Evolutionary conservation across 805 yeast genomes (phyloP), one percentile per base, ranked within the genome.

Genomic region (Tetrapisispora namnaoensis): DNA sequence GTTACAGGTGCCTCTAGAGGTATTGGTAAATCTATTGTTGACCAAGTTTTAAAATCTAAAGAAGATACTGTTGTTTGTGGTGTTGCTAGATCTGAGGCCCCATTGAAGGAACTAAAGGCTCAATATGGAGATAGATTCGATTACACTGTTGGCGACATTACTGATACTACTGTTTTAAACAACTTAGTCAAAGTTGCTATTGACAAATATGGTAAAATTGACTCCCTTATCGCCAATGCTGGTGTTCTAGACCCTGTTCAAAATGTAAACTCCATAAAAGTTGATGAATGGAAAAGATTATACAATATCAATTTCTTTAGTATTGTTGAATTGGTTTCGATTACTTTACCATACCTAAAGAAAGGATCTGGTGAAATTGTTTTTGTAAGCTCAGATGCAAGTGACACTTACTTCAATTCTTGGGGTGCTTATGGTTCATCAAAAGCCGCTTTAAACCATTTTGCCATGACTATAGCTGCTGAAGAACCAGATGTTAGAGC

Each of bases 361-460:
- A 63, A 70, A 47, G 53, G 79, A 4, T 67, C 74, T 16, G 95
- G 95, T 0, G 75, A 71, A 40, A 73, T 84, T 35, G 72, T 91
- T 17, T 79, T 83, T 48, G 96, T 90, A 0, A 84, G 95, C 17
- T 86, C 95, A 1, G 97, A 96, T 7, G 97, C 98, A 0, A 76
- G 95, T 18, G 73, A 75, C 1, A 75, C 72, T 46, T 50, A 55
- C 24, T 57, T 55, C 45, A 51, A 52, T 44, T 70, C 70, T 58
- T 91, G 97, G 97, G 83, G 84, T 18, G 95, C 96, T 6, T 91
- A 91, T 58, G 95, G 96, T 1, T 70, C 90, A 6, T 81, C 96
- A 9, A 91, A 91, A 65, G 96, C 97, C 0, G 96, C 96, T 0
- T 62, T 91, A 45, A 89, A 90, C 65, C 88, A 83, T 57, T 75